Evolutionary conservation across 1,284 basidiomycete species (phyloP).

Genomic region (Inonotus obliquus): DNA sequence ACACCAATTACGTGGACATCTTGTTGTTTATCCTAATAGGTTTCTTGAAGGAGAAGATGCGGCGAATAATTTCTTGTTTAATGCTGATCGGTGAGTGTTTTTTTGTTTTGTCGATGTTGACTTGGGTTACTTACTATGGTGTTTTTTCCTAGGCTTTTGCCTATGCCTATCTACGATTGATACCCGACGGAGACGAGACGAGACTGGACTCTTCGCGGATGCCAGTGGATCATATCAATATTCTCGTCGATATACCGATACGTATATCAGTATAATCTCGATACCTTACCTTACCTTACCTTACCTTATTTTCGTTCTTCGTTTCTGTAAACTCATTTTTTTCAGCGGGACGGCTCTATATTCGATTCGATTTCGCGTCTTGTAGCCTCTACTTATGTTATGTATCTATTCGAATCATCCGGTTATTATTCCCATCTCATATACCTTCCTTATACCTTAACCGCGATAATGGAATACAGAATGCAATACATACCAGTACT

Average conservation of each 20-base stretch:
- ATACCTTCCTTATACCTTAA: too few species aligned
- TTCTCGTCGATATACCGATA: background rate
- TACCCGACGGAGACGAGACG: too few species aligned
- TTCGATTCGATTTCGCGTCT: background rate
- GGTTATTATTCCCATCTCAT: too few species aligned
- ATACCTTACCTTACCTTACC: too few species aligned
- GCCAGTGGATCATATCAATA: background rate
- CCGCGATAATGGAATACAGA: too few species aligned
- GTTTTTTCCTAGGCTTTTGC: constrained; percentile 36
- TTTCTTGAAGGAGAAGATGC: constrained; percentile 86
- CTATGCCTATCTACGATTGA: constrained; percentile 51
- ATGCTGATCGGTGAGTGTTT: constrained; percentile 64
- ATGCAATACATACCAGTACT: too few species aligned
- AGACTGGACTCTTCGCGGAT: background rate
- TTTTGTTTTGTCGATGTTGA: constrained; percentile 4
- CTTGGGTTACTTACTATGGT: background rate
- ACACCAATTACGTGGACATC: constrained; percentile 72
- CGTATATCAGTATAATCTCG: background rate
- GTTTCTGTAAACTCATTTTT: background rate
- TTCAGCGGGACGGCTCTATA: background rate
- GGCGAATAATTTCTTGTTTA: constrained; percentile 88
- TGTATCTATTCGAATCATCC: background rate
- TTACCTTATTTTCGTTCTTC: too few species aligned
- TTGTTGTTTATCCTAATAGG: constrained; percentile 78
- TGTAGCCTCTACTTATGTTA: background rate